phyloP scores from a whole-genome alignment of 2,329 filamentous ascomycete species.

The Leptographium galeiforme region DNA sequence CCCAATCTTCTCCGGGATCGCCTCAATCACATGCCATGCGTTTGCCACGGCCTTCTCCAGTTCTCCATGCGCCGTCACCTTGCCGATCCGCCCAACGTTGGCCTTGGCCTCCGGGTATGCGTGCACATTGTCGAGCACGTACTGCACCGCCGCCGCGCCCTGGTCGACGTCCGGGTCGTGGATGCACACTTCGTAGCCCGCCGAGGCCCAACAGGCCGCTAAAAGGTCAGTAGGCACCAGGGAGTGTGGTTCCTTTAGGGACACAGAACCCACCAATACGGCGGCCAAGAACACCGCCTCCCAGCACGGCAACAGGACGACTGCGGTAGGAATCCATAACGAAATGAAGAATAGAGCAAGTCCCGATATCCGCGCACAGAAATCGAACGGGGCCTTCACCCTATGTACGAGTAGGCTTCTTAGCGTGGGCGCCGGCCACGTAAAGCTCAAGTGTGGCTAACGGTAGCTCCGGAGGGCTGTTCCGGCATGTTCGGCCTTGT shows the following conservation, averaged over 20 bases:
- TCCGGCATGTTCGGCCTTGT: no score
- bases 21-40: constrained; percentile 19
- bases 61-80: constrained; percentile 21
- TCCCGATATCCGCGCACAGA: no score
- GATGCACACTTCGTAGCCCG: constrained; percentile 28
- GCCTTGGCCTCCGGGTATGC: constrained; percentile 13
- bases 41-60: constrained; percentile 25
- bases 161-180: constrained; percentile 26
- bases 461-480: no score
- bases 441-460: no score
- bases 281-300: background rate
- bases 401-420: background rate
- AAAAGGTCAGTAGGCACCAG: background rate
- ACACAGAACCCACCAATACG: background rate
- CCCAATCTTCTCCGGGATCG: constrained; percentile 18
- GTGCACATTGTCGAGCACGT: constrained; percentile 23
- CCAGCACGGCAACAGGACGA: background rate
- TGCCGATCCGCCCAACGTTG: constrained; percentile 1
- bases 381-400: background rate
- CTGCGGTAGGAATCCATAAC: background rate
- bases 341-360: no score
- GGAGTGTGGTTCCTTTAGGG: background rate
- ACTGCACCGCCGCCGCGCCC: constrained; percentile 22
- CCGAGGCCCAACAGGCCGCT: constrained; percentile 12
- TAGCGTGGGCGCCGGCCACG: no score